Base-by-base conservation (phyloP, 495 filamentous ascomycete species). In the Penicillium alfredii region DNA sequence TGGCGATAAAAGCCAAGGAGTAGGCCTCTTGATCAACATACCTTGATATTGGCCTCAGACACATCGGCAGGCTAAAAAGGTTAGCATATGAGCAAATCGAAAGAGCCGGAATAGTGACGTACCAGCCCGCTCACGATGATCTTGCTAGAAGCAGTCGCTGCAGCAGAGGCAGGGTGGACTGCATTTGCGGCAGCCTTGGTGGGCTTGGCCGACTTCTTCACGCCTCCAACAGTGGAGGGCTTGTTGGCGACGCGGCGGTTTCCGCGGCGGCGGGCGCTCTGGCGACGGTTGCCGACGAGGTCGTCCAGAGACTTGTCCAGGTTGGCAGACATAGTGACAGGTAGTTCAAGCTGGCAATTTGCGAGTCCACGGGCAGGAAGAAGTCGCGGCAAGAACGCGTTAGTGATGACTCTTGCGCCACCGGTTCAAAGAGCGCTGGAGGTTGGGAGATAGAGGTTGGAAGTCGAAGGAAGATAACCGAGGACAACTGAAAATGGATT, bases 71-170 rank as follows among this genome's bases (percentile, higher is more conserved):
- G 92, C 88, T 97, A 46, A 10, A 25, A 10, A 35, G 35, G 61
- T 87, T 74, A 88, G 80, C 39, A 30, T 34, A 16, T 15, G 33
- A 18, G 33, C 29, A 40, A 21, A 18, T 12, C 4, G 7, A 18
- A 9, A 12, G 1, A 19, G 16, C 10, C 18, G 1, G 29, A 40
- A 19, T 12, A 42, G 44, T n/a, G 44, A 67, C 88, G 71, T 81
- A 95, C 90, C 74, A 98, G 73, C 71, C 89, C 89, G 80, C 85
- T 93, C 65, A 98, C 88, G 63, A 94, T 81, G 70, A 97, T 92
- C 68, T 96, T 97, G 74, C 86, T 88, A 37, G 53, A 46, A 28
- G 88, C 86, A 55, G 76, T 77, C 31, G 63, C 45, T 32, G 56
- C 67, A 42, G 72, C 56, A 42, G 75, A 71, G 41, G 80, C 81